phyloP scores from a whole-genome alignment of 169 alveolate genomes.

The Plasmodium blacklocki region DNA sequence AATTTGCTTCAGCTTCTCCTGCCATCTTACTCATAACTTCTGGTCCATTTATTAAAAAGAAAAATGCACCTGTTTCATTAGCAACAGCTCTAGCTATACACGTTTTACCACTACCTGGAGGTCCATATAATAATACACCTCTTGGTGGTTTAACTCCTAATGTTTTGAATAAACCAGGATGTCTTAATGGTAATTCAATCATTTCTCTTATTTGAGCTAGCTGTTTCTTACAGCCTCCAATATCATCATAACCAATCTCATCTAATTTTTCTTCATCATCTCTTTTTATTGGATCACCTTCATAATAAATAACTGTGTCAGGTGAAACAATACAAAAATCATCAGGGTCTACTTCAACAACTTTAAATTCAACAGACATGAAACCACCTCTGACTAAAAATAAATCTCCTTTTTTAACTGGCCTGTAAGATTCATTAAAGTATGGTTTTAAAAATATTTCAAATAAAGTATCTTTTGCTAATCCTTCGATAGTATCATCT shows the following conservation, averaged over 20 bases:
- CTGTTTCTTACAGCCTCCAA: conserved; percentile 99
- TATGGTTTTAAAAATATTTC: conserved; percentile 99
- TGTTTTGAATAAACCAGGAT: conserved; percentile 98
- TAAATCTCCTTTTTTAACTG: conserved; percentile 98
- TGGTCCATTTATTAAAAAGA: conserved; percentile 97
- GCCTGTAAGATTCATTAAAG: conserved; percentile 99
- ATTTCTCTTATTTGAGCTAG: conserved; percentile 99
- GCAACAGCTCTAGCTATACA: conserved; percentile 99
- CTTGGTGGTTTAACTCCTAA: conserved; percentile 99
- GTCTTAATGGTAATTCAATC: conserved; percentile 99
- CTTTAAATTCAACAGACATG: conserved; percentile 99
- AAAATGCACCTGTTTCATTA: conserved; percentile 98
- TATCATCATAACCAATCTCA: conserved; percentile 99
- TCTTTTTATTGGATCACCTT: conserved; percentile 99
- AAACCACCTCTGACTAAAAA: conserved; percentile 99
- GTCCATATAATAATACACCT: conserved; percentile 99
- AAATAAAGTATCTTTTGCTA: conserved; percentile 97
- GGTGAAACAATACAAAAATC: conserved; percentile 99
- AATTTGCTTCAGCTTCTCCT: conserved; percentile 99
- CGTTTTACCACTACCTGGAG: conserved; percentile 99
- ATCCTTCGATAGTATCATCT: conserved; percentile 99
- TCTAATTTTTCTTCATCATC: conserved; percentile 99
- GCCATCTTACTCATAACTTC: conserved; percentile 99
- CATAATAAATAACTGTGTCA: conserved; percentile 94
- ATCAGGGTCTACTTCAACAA: conserved; percentile 99